Evolutionary conservation across 192 early-diverging fungal species (phyloP).

Genomic region (Backusella luteola): DNA sequence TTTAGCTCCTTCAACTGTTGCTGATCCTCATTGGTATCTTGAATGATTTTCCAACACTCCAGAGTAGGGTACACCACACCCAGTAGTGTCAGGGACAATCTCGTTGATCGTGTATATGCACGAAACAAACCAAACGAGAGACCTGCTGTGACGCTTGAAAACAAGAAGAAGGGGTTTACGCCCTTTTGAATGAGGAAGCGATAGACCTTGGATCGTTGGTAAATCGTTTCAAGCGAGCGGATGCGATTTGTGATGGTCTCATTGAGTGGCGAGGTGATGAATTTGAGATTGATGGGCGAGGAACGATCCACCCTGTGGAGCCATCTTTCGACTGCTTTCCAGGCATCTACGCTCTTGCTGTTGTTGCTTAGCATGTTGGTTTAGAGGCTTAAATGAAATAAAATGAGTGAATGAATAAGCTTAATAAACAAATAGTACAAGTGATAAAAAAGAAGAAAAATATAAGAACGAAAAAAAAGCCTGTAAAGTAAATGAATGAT

Average conservation of each 20-base stretch:
- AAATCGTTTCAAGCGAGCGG: slow-evolving; percentile 16
- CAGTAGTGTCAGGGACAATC: slow-evolving; percentile 41
- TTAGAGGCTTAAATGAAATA: neutral
- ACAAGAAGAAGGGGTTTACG: slow-evolving; percentile 21
- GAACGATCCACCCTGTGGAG: neutral
- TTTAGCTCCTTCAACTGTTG: slow-evolving; percentile 39
- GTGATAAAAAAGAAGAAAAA: neutral
- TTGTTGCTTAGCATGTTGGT: neutral
- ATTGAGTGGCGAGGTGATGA: slow-evolving; percentile 18
- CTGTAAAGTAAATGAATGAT: neutral
- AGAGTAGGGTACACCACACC: slow-evolving; percentile 53
- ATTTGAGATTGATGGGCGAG: slow-evolving; percentile 27
- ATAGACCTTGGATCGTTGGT: slow-evolving; percentile 9
- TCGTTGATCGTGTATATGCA: slow-evolving; percentile 39
- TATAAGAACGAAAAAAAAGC: neutral
- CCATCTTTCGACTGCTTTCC: slow-evolving; percentile 1
- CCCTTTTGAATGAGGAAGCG: slow-evolving; percentile 26
- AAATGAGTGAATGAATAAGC: neutral
- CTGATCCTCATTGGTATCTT: slow-evolving; percentile 24
- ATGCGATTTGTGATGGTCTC: slow-evolving; percentile 14
- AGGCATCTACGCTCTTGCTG: neutral
- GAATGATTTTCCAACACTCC: slow-evolving; percentile 44
- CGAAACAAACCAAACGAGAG: slow-evolving; percentile 29
- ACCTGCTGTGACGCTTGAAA: slow-evolving; percentile 8
- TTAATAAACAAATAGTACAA: neutral